Base-by-base conservation (phyloP, 345 rosid species). In the Streptanthus diversifolius region DNA sequence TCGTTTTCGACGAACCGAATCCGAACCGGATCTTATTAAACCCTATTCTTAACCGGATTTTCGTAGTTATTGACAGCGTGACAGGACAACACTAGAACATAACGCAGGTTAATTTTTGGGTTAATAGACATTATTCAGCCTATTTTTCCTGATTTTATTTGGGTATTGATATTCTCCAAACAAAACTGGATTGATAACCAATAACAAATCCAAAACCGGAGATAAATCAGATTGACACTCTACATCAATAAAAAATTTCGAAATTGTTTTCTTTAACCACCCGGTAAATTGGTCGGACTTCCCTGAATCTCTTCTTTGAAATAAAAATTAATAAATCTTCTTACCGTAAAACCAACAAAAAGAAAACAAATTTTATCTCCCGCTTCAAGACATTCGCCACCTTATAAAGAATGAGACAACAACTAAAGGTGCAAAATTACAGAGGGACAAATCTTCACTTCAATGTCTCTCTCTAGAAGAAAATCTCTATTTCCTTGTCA, bases 401-500 rank as follows among this genome's bases (percentile, higher is more conserved):
- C 51, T 60, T 40, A 17, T 37, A 62, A 52, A 53, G 55, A 72
- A 63, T 63, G 64, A 41, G 44, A 41, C 21, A 29, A 37, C 52
- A 54, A 32, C 45, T 54, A 15, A 15, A 7, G 47, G 49, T 55
- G 70, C 70, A 72, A 72, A 53, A 63, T 55, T 63, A 72, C 65
- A 9, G 63, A 41, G 57, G 27, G 40, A 44, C 58, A 65, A 44
- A 3, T 65, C 39, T 66, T 29, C 53, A 48, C 36, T 58, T 74
- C 53, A 37, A 29, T 45, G 43, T 49, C 61, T 65, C 59, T 64
- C 59, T 67, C 63, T 72, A 93, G 85, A 90, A 93, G 76, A 87
- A 84, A 58, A 93, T 90, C 73, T 78, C 84, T 77, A 93, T 86
- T 86, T 91, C 97, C 76, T 86, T 89, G 71, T 91, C 97, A 69